Evolutionary conservation across 2,329 filamentous ascomycete genomes (phyloP).

Genomic region (Lachnellula suecica): DNA sequence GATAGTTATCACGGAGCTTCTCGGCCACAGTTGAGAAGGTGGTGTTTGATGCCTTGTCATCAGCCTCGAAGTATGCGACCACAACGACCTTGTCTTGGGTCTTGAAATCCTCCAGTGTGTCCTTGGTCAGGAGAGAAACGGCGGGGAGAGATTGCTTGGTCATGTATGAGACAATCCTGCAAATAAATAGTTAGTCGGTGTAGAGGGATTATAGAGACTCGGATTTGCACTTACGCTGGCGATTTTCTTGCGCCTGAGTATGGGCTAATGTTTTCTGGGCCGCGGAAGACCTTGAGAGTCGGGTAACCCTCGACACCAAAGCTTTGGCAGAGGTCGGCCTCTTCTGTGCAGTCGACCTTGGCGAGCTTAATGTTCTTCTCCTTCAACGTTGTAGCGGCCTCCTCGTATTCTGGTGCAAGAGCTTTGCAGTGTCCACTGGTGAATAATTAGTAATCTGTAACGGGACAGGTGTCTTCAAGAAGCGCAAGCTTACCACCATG

Average conservation of each 20-base stretch:
- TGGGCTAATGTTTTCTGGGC: slow-evolving; percentile 73
- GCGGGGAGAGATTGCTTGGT: slow-evolving; percentile 95
- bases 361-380: slow-evolving; percentile 83
- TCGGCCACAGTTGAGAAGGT: slow-evolving; percentile 72
- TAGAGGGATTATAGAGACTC: not conserved
- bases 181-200: slow-evolving; percentile 8
- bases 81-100: slow-evolving; percentile 95
- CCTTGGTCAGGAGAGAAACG: slow-evolving; percentile 78
- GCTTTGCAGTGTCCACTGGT: slow-evolving; percentile 88
- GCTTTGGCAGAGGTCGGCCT: slow-evolving; percentile 85
- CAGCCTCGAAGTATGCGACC: slow-evolving; percentile 79
- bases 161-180: slow-evolving; percentile 80
- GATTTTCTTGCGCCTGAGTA: slow-evolving; percentile 92
- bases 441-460: slow-evolving; percentile 26
- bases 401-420: slow-evolving; percentile 88
- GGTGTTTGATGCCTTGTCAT: slow-evolving; percentile 82
- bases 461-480: slow-evolving; percentile 19
- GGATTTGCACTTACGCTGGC: slow-evolving; percentile 54
- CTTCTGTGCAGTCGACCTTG: slow-evolving; percentile 94
- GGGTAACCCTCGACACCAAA: slow-evolving; percentile 97
- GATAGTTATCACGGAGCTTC: slow-evolving; percentile 82
- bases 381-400: slow-evolving; percentile 79
- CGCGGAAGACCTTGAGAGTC: slow-evolving; percentile 98
- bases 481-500: slow-evolving; percentile 35
- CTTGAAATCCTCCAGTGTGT: slow-evolving; percentile 94